Base-by-base conservation (phyloP, 768 basidiomycete species). In the Trametes gibbosa region DNA sequence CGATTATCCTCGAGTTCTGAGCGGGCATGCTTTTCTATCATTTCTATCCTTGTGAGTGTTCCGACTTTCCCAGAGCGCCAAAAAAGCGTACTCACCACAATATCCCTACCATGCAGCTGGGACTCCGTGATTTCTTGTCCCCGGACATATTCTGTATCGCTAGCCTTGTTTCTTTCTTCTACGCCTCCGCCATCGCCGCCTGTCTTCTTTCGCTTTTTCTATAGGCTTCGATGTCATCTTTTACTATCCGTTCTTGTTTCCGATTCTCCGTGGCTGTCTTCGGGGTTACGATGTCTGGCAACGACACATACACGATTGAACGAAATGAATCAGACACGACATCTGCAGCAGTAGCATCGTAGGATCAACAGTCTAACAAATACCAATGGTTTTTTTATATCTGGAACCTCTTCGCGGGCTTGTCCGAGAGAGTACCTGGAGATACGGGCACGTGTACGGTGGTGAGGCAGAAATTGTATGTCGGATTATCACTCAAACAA, bases 1-100 rank as follows among this genome's bases (percentile, higher is more conserved):
- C 68, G 23, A 66, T 70, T 58, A 61, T 49, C 52, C 27, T 67
- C 24, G 24, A 65, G 40, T 46, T 63, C 21, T 63, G 43, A 58
- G 37, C 13, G 29, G 12, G 27, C 34, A 10, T 5, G 12, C 14
- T 39, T 7, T 41, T 40, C 13, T 19, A 10, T 32, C 4, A 10
- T 10, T 25, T 13, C 16, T 39, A 48, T 14, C 13, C 21, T 21
- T 23, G 50, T 53, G 3, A 27, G 29, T 50, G 21, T 17, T 45
- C 47, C 4, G 12, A 17, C 23, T 41, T 6, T 16, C 32, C 21
- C 4, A 23, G 2, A 4, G 2, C 23, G 23, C 9, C 45, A 3
- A 48, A 16, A 27, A 5, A 25, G 5, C 24, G 7, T 16, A 27
- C 43, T 25, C 23, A 45, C 43, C 23, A 4, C 8, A 5, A 9